These are phyloP conservation scores for Penicillium palitans DNA, from an alignment of 2,329 filamentous ascomycete species.

Conservation along the genomic window DNA sequence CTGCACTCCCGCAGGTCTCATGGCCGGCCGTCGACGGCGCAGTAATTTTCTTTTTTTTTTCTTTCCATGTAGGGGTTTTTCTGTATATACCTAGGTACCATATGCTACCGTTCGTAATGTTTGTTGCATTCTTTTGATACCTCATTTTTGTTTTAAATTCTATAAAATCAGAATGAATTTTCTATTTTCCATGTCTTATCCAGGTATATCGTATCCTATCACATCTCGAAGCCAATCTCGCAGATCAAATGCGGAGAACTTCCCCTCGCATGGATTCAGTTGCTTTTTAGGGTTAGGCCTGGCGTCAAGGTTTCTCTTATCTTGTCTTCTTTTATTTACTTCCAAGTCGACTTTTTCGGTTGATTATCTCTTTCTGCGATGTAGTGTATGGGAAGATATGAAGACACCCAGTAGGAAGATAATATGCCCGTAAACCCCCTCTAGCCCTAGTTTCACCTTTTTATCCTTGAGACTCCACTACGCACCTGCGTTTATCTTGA, in stretches of 20 bases:
- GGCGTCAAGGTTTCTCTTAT: conserved; percentile 11
- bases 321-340: background rate
- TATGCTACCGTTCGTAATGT: conserved; percentile 9
- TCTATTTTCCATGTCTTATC: background rate
- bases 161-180: background rate
- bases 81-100: background rate
- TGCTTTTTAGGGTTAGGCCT: conserved; percentile 14
- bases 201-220: background rate
- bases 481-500: background rate
- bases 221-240: background rate
- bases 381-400: background rate
- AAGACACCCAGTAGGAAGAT: too few relatives aligned
- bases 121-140: conserved; percentile 8
- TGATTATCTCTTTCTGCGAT: background rate
- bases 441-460: background rate
- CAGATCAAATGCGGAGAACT: conserved; percentile 9
- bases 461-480: background rate
- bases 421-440: too few relatives aligned
- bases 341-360: background rate
- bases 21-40: conserved; percentile 25
- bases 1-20: conserved; percentile 24
- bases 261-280: conserved; percentile 13
- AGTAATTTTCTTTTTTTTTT: conserved; percentile 4
- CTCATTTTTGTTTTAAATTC: background rate
- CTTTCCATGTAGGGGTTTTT: background rate